These are phyloP conservation scores for Monosporascus sp. DNA, from an alignment of 2,329 filamentous ascomycete species.

Conservation along the genomic window DNA sequence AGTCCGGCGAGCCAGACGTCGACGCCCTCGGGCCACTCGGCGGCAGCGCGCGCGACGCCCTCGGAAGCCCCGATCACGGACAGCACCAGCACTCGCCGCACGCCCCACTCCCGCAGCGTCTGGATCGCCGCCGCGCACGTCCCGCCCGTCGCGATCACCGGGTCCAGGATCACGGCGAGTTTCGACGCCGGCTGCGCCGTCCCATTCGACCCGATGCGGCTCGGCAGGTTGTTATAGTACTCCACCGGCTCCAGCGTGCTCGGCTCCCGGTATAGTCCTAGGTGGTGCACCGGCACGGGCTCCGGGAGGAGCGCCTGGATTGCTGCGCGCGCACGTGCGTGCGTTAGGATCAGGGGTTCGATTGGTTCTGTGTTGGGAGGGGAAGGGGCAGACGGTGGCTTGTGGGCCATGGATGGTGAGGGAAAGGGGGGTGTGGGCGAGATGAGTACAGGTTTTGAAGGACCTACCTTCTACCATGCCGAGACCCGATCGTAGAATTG, in stretches of 20 bases:
- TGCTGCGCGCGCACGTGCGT: slow-evolving; percentile 39
- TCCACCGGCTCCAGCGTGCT: slow-evolving; percentile 84
- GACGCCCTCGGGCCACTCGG: slow-evolving; percentile 71
- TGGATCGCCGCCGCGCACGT: slow-evolving; percentile 88
- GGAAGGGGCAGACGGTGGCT: neutral
- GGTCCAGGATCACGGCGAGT: slow-evolving; percentile 82
- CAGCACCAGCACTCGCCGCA: slow-evolving; percentile 72
- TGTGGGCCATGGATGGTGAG: neutral
- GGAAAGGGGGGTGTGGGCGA: neutral
- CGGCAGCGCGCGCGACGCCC: slow-evolving; percentile 68
- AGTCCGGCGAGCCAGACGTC: slow-evolving; percentile 80
- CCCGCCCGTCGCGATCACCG: slow-evolving; percentile 88
- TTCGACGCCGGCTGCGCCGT: slow-evolving; percentile 31
- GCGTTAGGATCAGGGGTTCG: no score
- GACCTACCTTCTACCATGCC: slow-evolving; percentile 78
- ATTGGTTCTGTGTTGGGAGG: neutral
- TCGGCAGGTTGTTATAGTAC: slow-evolving; percentile 96
- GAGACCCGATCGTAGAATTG: slow-evolving; percentile 87
- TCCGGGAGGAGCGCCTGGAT: slow-evolving; percentile 76
- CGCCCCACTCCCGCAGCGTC: slow-evolving; percentile 85
- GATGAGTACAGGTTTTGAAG: neutral
- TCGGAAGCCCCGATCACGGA: slow-evolving; percentile 67
- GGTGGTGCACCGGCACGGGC: slow-evolving; percentile 82
- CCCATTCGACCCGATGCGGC: slow-evolving; percentile 47
- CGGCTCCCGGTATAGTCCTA: slow-evolving; percentile 90